A percentile compares a stretch with the other conserved stretches of the same genome.
These are phyloP conservation scores for Daldinia sp. DNA, from an alignment of 2,329 filamentous ascomycete genomes.

Conservation along the genomic window DNA sequence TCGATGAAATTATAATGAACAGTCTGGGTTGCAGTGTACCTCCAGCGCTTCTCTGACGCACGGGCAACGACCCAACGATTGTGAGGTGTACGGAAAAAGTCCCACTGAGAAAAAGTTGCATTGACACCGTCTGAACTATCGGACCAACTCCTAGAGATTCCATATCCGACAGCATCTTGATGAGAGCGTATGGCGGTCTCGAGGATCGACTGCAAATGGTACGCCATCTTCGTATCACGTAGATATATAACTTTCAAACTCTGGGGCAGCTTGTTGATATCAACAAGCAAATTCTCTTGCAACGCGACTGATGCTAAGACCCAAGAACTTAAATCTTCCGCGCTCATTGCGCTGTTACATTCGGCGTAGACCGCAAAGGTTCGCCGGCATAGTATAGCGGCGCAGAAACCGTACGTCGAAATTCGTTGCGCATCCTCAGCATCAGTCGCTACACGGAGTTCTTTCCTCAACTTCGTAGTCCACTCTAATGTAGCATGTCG, in stretches of 20 bases:
- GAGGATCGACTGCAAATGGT: constrained; percentile 54
- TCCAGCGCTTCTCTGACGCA: background rate
- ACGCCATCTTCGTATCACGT: constrained; percentile 60
- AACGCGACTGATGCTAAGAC: constrained; percentile 51
- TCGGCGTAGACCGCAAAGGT: constrained; percentile 40
- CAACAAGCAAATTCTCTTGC: constrained; percentile 59
- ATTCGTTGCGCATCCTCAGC: constrained; percentile 54
- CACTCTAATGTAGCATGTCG: constrained; percentile 62
- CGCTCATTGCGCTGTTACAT: constrained; percentile 22
- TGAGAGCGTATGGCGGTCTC: constrained; percentile 50
- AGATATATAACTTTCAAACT: constrained; percentile 56
- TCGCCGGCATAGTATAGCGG: constrained; percentile 65
- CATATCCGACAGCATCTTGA: constrained; percentile 37
- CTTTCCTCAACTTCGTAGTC: constrained; percentile 60
- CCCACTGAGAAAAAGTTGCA: constrained; percentile 51
- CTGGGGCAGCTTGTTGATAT: constrained; percentile 53
- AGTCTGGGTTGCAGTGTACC: constrained; percentile 31
- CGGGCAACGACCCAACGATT: constrained; percentile 43
- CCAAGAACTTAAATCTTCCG: constrained; percentile 43
- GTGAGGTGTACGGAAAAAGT: constrained; percentile 43
- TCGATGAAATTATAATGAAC: constrained; percentile 54
- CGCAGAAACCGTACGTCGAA: constrained; percentile 63
- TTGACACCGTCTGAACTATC: constrained; percentile 42
- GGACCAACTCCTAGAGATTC: constrained; percentile 59
- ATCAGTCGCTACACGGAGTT: constrained; percentile 57